phyloP scores from a whole-genome alignment of 495 filamentous ascomycete species.

The Darksidea phi region DNA sequence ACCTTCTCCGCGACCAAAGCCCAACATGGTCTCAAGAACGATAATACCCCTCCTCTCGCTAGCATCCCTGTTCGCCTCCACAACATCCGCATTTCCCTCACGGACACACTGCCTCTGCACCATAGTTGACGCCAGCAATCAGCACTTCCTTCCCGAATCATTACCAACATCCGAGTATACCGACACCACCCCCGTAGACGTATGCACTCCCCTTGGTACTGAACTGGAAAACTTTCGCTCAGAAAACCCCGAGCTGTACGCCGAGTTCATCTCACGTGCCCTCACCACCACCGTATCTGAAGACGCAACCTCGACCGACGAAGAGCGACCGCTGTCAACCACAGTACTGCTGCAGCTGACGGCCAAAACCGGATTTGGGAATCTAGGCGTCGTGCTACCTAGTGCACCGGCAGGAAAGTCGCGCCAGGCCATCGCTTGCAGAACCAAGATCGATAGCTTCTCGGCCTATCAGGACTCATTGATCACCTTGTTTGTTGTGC shows the following conservation, averaged over 20 bases:
- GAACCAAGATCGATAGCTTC: slow-evolving; percentile 4
- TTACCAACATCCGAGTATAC: neutral
- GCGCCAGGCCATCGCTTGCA: slow-evolving; percentile 12
- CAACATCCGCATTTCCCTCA: slow-evolving; percentile 7
- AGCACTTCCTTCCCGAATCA: neutral
- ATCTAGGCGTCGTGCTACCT: neutral
- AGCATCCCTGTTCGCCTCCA: neutral
- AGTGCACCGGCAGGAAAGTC: slow-evolving; percentile 10
- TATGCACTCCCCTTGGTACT: slow-evolving; percentile 12
- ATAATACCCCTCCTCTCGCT: neutral
- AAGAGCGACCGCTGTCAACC: neutral
- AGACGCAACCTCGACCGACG: neutral
- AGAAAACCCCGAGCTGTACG: slow-evolving; percentile 15
- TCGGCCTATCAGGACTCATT: slow-evolving; percentile 10
- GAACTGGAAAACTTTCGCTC: slow-evolving; percentile 15
- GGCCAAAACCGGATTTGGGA: neutral
- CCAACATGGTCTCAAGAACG: slow-evolving; percentile 7
- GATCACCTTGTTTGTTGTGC: slow-evolving; percentile 6
- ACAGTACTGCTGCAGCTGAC: neutral
- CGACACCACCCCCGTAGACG: neutral
- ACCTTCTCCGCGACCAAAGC: neutral
- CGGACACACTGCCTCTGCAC: slow-evolving; percentile 16
- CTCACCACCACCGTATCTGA: neutral
- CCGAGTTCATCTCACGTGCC: neutral
- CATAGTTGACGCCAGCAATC: neutral